Conservation (phyloP, 2,329 filamentous ascomycete species). For the Penicillium sp. region DNA sequence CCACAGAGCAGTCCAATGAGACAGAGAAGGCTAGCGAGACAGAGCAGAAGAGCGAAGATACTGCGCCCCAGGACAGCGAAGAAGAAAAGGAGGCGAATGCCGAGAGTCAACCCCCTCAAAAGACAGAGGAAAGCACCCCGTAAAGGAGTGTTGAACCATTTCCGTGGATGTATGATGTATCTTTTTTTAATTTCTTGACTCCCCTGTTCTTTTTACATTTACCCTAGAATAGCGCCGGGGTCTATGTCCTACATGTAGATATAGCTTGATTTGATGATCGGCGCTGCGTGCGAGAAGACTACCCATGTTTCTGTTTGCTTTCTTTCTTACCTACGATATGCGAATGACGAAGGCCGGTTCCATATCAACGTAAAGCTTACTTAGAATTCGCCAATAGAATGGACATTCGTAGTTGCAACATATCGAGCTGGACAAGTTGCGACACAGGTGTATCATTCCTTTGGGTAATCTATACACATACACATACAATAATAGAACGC, state of each 20-base stretch:
- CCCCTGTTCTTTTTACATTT: constrained; percentile 12
- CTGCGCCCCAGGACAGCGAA: background rate
- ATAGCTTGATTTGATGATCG: constrained; percentile 15
- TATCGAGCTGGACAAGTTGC: background rate
- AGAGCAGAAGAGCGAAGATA: constrained; percentile 16
- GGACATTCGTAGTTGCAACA: background rate
- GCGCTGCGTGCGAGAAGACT: constrained; percentile 2
- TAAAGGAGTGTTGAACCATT: constrained; percentile 1
- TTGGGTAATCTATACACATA: constrained; percentile 3
- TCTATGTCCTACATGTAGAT: constrained; percentile 19
- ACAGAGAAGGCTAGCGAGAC: constrained; percentile 15
- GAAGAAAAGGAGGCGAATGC: constrained; percentile 2
- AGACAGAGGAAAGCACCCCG: constrained; percentile 1
- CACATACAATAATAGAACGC: constrained; percentile 3
- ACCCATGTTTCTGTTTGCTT: background rate
- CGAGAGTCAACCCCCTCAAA: constrained; percentile 4
- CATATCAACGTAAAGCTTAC: background rate
- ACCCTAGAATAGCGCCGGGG: constrained; percentile 17
- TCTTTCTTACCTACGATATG: background rate
- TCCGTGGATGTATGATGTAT: background rate
- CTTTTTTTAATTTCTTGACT: constrained; percentile 4
- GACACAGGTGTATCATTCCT: background rate
- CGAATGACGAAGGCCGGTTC: background rate
- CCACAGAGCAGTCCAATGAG: constrained; percentile 21
- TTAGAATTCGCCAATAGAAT: background rate